Percentiles rank a stretch among this genome's conserved stretches.
Evolutionary conservation across 345 rosid genomes (phyloP).

Genomic region (Ceriops decandra): DNA sequence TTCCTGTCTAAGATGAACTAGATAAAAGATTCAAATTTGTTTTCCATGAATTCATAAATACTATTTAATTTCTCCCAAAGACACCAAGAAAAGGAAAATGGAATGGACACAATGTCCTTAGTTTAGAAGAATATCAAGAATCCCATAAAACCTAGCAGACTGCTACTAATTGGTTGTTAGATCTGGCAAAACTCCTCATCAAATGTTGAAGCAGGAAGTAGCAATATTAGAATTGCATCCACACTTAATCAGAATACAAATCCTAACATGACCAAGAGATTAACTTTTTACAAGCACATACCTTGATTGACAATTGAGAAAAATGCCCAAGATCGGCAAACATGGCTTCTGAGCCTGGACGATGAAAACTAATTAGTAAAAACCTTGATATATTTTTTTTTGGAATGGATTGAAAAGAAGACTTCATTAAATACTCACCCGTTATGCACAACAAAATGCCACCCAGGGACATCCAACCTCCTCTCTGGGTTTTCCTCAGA

Average conservation of each 20-base stretch:
- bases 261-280: not conserved
- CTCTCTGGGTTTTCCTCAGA: conserved; percentile 66
- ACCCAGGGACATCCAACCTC: conserved; percentile 90
- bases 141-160: too few relatives aligned
- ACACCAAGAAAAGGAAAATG: too few relatives aligned
- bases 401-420: conserved; percentile 6
- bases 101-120: too few relatives aligned
- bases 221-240: not conserved
- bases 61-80: too few relatives aligned
- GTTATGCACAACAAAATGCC: conserved; percentile 84
- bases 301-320: conserved; percentile 85
- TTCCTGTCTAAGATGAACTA: too few relatives aligned
- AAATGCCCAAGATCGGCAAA: conserved; percentile 97
- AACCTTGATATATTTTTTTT: not conserved
- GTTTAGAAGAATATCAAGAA: too few relatives aligned
- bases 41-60: too few relatives aligned
- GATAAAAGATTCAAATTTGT: too few relatives aligned
- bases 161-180: too few relatives aligned
- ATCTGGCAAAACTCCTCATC: too few relatives aligned
- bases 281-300: conserved; percentile 18
- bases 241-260: not conserved
- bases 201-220: too few relatives aligned
- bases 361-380: not conserved
- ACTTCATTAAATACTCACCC: conserved; percentile 35
- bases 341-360: conserved; percentile 92